Conservation (phyloP, 2,329 filamentous ascomycete genomes). For the Malbranchea zuffiana region DNA sequence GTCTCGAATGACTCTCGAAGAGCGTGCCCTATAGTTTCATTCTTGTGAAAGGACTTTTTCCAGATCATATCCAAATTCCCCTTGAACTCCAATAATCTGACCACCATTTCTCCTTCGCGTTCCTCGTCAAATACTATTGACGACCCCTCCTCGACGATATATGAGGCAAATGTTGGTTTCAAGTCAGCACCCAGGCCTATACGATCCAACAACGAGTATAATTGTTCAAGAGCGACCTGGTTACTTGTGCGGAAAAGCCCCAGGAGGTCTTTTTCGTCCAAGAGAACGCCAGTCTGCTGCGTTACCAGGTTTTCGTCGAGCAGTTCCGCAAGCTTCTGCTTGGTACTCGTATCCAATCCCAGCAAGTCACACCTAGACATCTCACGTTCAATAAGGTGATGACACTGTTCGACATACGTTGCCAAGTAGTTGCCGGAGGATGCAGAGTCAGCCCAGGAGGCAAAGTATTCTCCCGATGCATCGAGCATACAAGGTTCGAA, state of each 20-base stretch:
- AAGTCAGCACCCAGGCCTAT: constrained; percentile 60
- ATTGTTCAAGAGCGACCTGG: constrained; percentile 56
- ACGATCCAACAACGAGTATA: constrained; percentile 68
- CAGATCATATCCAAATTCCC: constrained; percentile 66
- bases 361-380: constrained; percentile 66
- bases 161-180: constrained; percentile 62
- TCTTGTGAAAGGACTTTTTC: constrained; percentile 61
- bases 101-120: constrained; percentile 73
- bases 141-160: constrained; percentile 65
- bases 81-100: constrained; percentile 70
- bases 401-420: constrained; percentile 62
- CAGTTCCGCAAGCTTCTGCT: constrained; percentile 60
- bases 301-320: constrained; percentile 64
- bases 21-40: constrained; percentile 65
- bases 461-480: constrained; percentile 57
- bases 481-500: constrained; percentile 70
- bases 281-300: constrained; percentile 53
- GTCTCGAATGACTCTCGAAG: constrained; percentile 75
- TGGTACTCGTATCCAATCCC: constrained; percentile 72
- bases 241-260: constrained; percentile 63
- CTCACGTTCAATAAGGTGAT: constrained; percentile 60
- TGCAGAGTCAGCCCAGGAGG: constrained; percentile 56
- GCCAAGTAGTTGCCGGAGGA: constrained; percentile 53
- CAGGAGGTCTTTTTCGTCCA: constrained; percentile 56
- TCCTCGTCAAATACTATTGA: constrained; percentile 70